Conservation (phyloP, 257 asterid genomes). For the Gentiana dahurica region DNA sequence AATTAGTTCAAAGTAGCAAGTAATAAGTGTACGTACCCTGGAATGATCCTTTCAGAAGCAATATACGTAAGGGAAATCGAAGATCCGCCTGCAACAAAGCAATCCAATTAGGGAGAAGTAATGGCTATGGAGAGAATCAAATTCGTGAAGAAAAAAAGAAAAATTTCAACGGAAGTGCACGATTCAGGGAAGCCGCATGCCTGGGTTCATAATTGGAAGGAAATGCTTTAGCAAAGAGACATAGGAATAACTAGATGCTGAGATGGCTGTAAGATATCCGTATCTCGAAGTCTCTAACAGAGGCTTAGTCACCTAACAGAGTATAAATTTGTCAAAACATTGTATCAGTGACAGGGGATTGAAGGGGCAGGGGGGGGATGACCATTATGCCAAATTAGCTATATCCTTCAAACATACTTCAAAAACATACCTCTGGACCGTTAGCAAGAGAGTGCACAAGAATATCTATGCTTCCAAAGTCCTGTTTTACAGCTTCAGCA, state of each 20-base stretch:
- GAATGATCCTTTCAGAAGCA: constrained; percentile 83
- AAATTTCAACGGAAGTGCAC: neutral
- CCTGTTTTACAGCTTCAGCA: constrained; percentile 70
- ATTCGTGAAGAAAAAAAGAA: neutral
- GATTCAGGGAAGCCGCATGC: constrained; percentile 19
- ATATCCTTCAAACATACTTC: constrained; percentile 2
- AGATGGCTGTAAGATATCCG: constrained; percentile 90
- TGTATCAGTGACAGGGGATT: neutral
- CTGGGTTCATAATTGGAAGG: constrained; percentile 80
- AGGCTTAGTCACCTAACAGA: constrained; percentile 62
- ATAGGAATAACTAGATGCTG: constrained; percentile 87
- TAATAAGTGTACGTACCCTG: constrained; percentile 41
- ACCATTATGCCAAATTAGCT: neutral
- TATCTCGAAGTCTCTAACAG: constrained; percentile 75
- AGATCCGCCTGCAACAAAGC: constrained; percentile 57
- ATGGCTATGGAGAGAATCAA: too few relatives aligned
- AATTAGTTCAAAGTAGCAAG: constrained; percentile 5
- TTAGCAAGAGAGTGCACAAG: constrained; percentile 90
- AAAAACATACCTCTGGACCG: constrained; percentile 67
- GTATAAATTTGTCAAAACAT: constrained; percentile 12
- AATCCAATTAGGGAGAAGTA: too few relatives aligned
- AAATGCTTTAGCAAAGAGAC: constrained; percentile 70
- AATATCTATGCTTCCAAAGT: constrained; percentile 79
- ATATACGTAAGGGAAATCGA: constrained; percentile 77
- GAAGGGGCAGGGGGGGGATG: too few relatives aligned